Percentiles rank a stretch among this genome's conserved stretches.
These are phyloP conservation scores for Salix purpurea DNA, from an alignment of 345 rosid species.

Conservation along the genomic window DNA sequence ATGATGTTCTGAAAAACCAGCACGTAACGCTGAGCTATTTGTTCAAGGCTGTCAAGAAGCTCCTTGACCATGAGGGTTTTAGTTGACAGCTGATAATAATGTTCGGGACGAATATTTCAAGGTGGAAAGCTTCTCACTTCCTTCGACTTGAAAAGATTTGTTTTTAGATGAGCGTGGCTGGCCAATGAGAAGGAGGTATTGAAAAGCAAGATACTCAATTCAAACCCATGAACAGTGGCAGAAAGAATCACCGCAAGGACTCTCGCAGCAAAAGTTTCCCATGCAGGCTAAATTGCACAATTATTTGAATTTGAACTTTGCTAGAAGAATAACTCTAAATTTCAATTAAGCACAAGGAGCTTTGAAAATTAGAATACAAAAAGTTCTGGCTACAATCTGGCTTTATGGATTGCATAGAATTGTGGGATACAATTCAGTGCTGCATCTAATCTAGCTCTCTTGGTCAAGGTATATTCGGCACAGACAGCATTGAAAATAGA, in stretches of 20 bases:
- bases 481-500: not conserved
- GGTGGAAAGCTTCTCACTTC: constrained; percentile 30
- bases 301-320: not conserved
- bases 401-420: not conserved
- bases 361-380: not conserved
- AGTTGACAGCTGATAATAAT: constrained; percentile 53
- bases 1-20: constrained; percentile 67
- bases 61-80: constrained; percentile 56
- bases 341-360: not conserved
- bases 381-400: not conserved
- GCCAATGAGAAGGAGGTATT: not conserved
- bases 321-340: not conserved
- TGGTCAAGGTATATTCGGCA: not conserved
- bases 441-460: constrained; percentile 11
- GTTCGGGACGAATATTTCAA: constrained; percentile 72
- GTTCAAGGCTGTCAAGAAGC: constrained; percentile 52
- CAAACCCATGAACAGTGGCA: not conserved
- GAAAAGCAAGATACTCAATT: not conserved
- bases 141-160: too few species aligned
- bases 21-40: constrained; percentile 62
- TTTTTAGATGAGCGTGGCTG: not conserved
- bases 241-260: not conserved
- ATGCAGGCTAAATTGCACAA: not conserved
- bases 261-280: not conserved
- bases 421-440: constrained; percentile 6